phyloP scores from a whole-genome alignment of 768 basidiomycete species.

The Sporobolomyces pararoseus region DNA sequence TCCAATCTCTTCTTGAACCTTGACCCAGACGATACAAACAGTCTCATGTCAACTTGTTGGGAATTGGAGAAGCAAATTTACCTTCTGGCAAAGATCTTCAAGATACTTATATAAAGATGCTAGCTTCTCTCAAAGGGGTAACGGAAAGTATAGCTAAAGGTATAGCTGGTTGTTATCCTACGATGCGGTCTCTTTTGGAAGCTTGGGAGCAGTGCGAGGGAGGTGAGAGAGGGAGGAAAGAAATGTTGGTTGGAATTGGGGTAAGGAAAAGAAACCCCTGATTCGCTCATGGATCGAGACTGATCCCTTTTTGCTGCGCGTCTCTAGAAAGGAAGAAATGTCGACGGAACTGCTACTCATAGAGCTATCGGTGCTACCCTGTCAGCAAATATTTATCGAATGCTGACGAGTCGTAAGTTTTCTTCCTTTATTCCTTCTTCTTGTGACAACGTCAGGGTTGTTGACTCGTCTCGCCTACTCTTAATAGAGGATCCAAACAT shows the following conservation, averaged over 20 bases:
- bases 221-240: slow-evolving; percentile 17
- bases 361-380: slow-evolving; percentile 21
- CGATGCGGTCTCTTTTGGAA: slow-evolving; percentile 41
- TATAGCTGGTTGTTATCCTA: slow-evolving; percentile 39
- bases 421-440: too few species aligned
- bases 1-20: not conserved
- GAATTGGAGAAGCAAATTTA: slow-evolving; percentile 31
- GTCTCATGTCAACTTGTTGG: slow-evolving; percentile 24
- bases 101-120: slow-evolving; percentile 45
- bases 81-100: slow-evolving; percentile 30
- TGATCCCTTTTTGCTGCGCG: not conserved
- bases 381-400: slow-evolving; percentile 19
- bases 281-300: not conserved
- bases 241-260: slow-evolving; percentile 36
- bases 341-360: slow-evolving; percentile 32
- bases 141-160: slow-evolving; percentile 40
- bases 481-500: not conserved
- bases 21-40: slow-evolving; percentile 26
- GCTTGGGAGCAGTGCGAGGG: slow-evolving; percentile 6
- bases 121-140: slow-evolving; percentile 38
- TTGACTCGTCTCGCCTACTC: not conserved
- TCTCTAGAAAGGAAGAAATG: slow-evolving; percentile 31
- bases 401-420: slow-evolving; percentile 27
- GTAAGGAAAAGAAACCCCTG: slow-evolving; percentile 8
- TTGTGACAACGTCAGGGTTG: too few species aligned